Evolutionary conservation across 441 rosid genomes (phyloP), one percentile per base, ranked within the genome.

Genomic region (Pelargonium hybrid): DNA sequence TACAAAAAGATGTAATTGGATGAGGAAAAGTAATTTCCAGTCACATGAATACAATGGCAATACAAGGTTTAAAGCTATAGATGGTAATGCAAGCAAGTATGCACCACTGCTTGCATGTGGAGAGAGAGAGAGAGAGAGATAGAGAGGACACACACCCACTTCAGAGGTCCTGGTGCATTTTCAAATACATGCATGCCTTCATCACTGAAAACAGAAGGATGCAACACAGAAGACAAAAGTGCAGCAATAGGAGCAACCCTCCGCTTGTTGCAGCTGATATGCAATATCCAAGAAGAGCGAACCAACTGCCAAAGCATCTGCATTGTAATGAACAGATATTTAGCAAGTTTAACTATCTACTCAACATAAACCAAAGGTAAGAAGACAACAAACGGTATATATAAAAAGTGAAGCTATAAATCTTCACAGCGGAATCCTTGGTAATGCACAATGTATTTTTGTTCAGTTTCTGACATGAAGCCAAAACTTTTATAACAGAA

Each of bases 241-340:
- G 96, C 96, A 63, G 97, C 94, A 78, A 91, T 90, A 73, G 95
- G 89, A 66, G 95, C 96, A 82, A 93, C 87, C 79, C 96, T 89
- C 70, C 98, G 82, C 84, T 93, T 93, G 74, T 87, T 91, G 87
- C 93, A 84, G 84, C 84, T 88, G 72, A 84, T 84, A 85, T 91
- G 97, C 82, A 93, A 74, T 84, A 91, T 80, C 98, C 97, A 93
- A 75, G 93, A 86, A 65, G 96, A 86, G 70, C 31, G 90, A 75
- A 90, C 98, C 80, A 93, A 84, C 79, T 61, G 89, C 97, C 97
- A 93, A 82, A 93, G 86, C 80, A 88, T 85, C 97, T 93, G 80
- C 85, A 80, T 45, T 13, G 69, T 75, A 72, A 70, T 75, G 65
- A 70, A 25, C 56, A 47, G 18, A 56, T 11, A 21, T 20, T 69